phyloP scores from a whole-genome alignment of 179 eudicot genomes.

The Monotropa hypopitys region DNA sequence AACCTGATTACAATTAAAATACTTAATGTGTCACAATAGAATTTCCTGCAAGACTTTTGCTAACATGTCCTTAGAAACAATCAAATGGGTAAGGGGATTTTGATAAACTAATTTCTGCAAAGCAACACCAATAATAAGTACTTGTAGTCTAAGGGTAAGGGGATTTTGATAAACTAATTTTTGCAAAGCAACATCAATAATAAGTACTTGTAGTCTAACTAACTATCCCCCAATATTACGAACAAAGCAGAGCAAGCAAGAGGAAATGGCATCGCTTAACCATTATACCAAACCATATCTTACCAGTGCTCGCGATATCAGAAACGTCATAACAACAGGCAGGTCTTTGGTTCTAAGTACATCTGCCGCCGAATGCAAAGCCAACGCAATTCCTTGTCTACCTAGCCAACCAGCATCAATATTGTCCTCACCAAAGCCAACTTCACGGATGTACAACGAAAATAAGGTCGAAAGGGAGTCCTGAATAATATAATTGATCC shows the following conservation, averaged over 20 bases:
- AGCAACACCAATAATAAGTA: neutral
- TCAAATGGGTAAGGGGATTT: neutral
- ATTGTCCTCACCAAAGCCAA: slow-evolving; percentile 46
- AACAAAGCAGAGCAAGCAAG: neutral
- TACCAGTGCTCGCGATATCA: slow-evolving; percentile 95
- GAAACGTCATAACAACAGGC: slow-evolving; percentile 94
- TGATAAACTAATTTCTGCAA: neutral
- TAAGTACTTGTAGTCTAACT: neutral
- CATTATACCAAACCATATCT: slow-evolving; percentile 9
- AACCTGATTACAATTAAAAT: neutral
- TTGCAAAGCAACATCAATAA: neutral
- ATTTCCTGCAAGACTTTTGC: neutral
- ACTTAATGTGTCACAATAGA: neutral
- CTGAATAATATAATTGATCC: slow-evolving; percentile 22
- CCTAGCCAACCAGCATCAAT: slow-evolving; percentile 89
- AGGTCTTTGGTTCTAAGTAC: slow-evolving; percentile 90
- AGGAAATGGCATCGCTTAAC: neutral
- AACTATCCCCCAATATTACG: neutral
- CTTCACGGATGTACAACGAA: slow-evolving; percentile 75
- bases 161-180: neutral
- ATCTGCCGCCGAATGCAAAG: slow-evolving; percentile 79
- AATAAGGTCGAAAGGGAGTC: slow-evolving; percentile 82
- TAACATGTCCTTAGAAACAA: neutral
- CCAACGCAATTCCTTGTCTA: slow-evolving; percentile 92
- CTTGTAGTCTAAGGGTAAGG: too few species aligned